A percentile compares a stretch with the other conserved stretches of the same genome.
Conservation (phyloP, 2,329 filamentous ascomycete genomes). For the Calonectria hongkongensis region DNA sequence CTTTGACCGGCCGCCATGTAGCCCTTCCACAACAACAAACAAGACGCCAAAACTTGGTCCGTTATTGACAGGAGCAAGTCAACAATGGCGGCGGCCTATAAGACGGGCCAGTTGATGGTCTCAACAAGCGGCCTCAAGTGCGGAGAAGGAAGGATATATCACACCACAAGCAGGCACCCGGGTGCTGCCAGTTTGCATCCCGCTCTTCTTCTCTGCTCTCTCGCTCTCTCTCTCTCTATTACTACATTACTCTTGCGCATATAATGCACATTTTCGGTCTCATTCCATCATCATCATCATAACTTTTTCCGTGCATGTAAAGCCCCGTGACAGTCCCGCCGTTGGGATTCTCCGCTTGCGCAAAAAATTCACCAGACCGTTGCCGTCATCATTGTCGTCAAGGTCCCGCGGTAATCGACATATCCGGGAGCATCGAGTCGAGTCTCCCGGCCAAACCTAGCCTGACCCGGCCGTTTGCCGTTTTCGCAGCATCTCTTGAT, state of each 20-base stretch:
- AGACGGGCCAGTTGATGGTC: constrained; percentile 10
- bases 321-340: constrained; percentile 11
- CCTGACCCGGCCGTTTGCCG: constrained; percentile 23
- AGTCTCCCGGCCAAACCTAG: constrained; percentile 19
- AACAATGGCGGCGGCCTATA: constrained; percentile 25
- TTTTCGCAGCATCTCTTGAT: constrained; percentile 29
- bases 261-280: constrained; percentile 14
- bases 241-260: background rate
- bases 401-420: constrained; percentile 22
- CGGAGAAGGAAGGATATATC: constrained; percentile 31
- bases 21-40: constrained; percentile 54
- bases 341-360: constrained; percentile 17
- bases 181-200: constrained; percentile 18
- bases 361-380: constrained; percentile 20
- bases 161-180: constrained; percentile 32
- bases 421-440: constrained; percentile 26
- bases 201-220: background rate
- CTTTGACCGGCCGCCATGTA: constrained; percentile 45
- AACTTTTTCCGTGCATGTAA: constrained; percentile 23
- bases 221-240: too few species aligned
- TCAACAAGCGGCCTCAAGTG: constrained; percentile 32
- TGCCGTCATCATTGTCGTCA: constrained; percentile 14
- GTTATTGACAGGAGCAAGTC: constrained; percentile 29
- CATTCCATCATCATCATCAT: constrained; percentile 2
- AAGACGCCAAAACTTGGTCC: constrained; percentile 46